Evolutionary conservation across 305 asterid genomes (phyloP), one percentile per base, ranked within the genome.

Genomic region (Fraxinus sp.): DNA sequence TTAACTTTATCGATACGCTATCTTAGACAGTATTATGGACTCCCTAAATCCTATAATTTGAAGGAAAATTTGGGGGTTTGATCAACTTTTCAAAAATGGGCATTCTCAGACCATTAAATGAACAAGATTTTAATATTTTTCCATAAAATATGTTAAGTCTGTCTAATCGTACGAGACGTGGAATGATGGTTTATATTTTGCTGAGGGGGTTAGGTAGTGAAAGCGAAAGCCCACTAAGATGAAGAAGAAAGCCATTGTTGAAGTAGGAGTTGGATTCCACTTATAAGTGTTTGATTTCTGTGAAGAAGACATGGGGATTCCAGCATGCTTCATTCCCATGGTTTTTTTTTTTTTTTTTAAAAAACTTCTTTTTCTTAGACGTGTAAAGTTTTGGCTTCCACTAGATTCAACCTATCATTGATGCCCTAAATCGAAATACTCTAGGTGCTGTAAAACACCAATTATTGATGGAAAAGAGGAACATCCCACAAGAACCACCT

Each of bases 191-290:
- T 66, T 80, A 73, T 83, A 55, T 80, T 77, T 83, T 80, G 36
- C 77, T 79, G 36, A 83, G 83, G 82, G 89, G 71, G 89, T 93
- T 90, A 91, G 97, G 93, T 90, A 92, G 92, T 87, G 94, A 91
- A 91, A 86, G 94, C 82, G 92, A 91, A 84, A 88, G 82, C 92
- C 92, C 93, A 88, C 93, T 86, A 80, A 20, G 33, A 52, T 11
- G 43, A 55, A 41, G 32, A 77, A 28, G 59, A 13, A 20, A 77
- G 73, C 57, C 79, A 83, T 89, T 87, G 95, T 91, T 93, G 97
- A 88, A 83, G 81, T 81, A 86, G 89, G 94, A 89, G 95, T 89
- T 90, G 97, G 95, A 93, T 83, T 84, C 94, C 97, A 93, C 95
- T 91, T 88, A 82, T 88, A 9, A 88, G 88, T 86, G 90, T 86